Base-by-base conservation (phyloP, 169 alveolate species). In the Plasmodium yoelii region DNA sequence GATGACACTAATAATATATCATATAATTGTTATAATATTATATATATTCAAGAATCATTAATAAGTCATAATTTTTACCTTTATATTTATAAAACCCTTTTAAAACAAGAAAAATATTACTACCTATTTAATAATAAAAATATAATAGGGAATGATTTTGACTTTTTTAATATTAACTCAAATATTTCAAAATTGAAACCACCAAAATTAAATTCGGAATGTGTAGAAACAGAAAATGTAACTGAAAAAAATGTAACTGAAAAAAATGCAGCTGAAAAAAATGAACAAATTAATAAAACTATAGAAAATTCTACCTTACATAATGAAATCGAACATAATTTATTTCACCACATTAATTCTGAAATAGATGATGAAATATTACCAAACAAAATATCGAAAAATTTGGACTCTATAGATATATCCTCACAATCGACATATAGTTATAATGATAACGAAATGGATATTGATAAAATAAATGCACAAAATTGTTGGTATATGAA, bases 1-100 rank as follows among this genome's bases (percentile, higher is more conserved):
- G 88, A 80, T 24, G n/a, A 67, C 12, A 51, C 90, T 2, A 34
- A 4, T 34, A 65, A 13, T 3, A 22, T 80, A 22, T 57, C 34
- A 1, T 80, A 67, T 59, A 65, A 80, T 9, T 80, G 90, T 42
- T 51, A 65, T 46, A 80, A 80, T 60, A 53, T 80, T 42, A 60
- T 80, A 46, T 80, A 80, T 47, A 65, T 80, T 26, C 67, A 80
- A 10, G 82, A 65, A 46, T 12, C 65, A 51, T 24, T 39, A 55
- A 80, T 80, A 57, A 67, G 73, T 53, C 84, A 80, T 47, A 65
- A 80, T 67, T 80, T 80, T 80, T 80, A 67, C 26, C 19, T 65
- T 60, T 15, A 80, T 15, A 80, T 80, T 51, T 80, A 80, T 56
- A 44, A 64, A 53, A 55, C 46, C 5, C 59, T 80, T 12, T 28